Percentiles rank a stretch among this genome's conserved stretches.
Evolutionary conservation across 495 filamentous ascomycete species (phyloP).

Genomic region (Acidomyces sp.): DNA sequence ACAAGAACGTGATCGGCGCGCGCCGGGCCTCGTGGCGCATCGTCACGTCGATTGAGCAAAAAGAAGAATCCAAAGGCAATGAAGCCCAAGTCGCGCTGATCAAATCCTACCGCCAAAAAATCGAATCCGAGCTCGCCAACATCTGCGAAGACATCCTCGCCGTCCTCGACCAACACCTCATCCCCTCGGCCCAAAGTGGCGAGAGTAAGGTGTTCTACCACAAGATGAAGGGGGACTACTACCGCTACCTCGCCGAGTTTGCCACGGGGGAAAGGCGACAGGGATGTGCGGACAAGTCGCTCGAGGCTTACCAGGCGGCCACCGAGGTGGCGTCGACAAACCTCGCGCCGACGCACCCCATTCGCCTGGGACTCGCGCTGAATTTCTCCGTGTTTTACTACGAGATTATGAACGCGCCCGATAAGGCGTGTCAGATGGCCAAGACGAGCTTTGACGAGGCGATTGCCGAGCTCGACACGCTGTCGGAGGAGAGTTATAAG

Average conservation of each 20-base stretch:
- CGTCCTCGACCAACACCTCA: constrained; percentile 90
- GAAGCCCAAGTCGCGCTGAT: constrained; percentile 81
- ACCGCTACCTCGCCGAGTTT: constrained; percentile 98
- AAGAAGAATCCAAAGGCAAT: constrained; percentile 99
- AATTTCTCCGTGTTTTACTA: constrained; percentile 99
- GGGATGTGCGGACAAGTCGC: constrained; percentile 85
- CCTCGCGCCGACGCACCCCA: constrained; percentile 94
- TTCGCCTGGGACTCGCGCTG: constrained; percentile 91
- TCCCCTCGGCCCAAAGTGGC: constrained; percentile 88
- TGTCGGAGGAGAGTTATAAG: constrained; percentile 99
- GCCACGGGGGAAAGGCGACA: constrained; percentile 98
- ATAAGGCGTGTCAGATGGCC: constrained; percentile 95
- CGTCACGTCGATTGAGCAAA: constrained; percentile 99
- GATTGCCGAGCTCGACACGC: constrained; percentile 92
- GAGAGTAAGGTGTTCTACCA: constrained; percentile 99
- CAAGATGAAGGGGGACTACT: constrained; percentile 99
- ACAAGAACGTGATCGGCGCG: constrained; percentile 99
- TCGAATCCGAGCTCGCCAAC: constrained; percentile 95
- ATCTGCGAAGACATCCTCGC: constrained; percentile 99
- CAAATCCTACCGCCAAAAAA: constrained; percentile 99
- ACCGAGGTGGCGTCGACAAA: constrained; percentile 97
- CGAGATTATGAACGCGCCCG: constrained; percentile 97
- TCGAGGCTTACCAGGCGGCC: constrained; percentile 99
- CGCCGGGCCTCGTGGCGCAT: constrained; percentile 99
- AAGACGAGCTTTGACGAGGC: constrained; percentile 99